Conservation (phyloP, 2,329 filamentous ascomycete species). For the Dactylellina leptospora region DNA sequence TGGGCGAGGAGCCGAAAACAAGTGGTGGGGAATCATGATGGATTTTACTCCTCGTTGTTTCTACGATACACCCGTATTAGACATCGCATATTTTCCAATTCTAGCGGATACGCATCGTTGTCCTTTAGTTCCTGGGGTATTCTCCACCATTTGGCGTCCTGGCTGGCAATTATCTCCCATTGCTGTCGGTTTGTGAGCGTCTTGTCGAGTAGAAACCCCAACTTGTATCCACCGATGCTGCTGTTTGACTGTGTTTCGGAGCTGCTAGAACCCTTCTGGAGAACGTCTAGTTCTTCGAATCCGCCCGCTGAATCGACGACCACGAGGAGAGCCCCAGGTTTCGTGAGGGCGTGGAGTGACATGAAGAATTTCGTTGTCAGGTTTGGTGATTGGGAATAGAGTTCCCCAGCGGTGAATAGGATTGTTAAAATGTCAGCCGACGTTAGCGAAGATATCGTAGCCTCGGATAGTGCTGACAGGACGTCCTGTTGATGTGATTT, state of each 20-base stretch:
- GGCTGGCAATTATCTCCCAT: slow-evolving; percentile 28
- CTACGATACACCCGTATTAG: slow-evolving; percentile 47
- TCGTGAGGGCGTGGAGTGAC: slow-evolving; percentile 62
- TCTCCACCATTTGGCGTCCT: slow-evolving; percentile 49
- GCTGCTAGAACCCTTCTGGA: not conserved
- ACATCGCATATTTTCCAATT: slow-evolving; percentile 51
- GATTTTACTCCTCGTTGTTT: slow-evolving; percentile 32
- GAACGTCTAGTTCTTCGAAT: slow-evolving; percentile 46
- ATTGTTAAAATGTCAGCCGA: slow-evolving; percentile 74
- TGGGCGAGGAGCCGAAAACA: no score
- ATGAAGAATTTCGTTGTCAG: slow-evolving; percentile 81
- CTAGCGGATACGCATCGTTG: slow-evolving; percentile 28
- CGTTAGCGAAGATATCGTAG: slow-evolving; percentile 26
- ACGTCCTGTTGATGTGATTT: slow-evolving; percentile 65
- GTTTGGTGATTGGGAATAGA: slow-evolving; percentile 80
- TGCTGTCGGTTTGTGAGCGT: slow-evolving; percentile 26
- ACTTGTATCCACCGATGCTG: slow-evolving; percentile 36
- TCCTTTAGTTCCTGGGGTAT: slow-evolving; percentile 36
- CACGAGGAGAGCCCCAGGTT: slow-evolving; percentile 39
- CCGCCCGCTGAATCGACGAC: slow-evolving; percentile 49
- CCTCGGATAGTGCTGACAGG: slow-evolving; percentile 58
- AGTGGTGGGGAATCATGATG: not conserved
- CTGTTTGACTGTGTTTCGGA: not conserved
- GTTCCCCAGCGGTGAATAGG: slow-evolving; percentile 94
- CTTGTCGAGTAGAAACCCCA: slow-evolving; percentile 47